Evolutionary conservation across 106 monocot species (phyloP), one percentile per base, ranked within the genome.

Genomic region (Acorus calamus): DNA sequence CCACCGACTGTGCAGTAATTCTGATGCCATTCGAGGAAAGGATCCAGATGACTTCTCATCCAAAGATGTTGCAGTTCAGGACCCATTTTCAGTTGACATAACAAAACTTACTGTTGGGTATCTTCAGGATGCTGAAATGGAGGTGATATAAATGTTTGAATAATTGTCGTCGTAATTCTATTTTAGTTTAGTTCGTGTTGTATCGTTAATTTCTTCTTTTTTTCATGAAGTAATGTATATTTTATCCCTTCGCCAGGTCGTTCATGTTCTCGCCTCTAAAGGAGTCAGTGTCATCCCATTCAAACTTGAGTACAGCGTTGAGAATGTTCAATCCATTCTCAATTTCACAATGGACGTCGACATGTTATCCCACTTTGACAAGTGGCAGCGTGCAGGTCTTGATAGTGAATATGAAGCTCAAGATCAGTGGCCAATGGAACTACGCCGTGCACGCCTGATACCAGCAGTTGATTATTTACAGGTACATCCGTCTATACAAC

Each of bases 331-430:
- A 69, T 71, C 83, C 12, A 75, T 86, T 50, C 79, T 89, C 47
- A 94, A 94, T 58, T 86, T 94, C 50, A 94, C 94, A n/a, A 89
- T 94, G 94, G 94, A 94, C 65, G 89, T 89, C 8, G 94, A 94
- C 55, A 84, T 89, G 86, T 70, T 86, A 44, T 58, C 86, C 6
- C 89, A 94, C 62, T 94, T 94, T 62, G 94, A 94, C 70, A 78
- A 71, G 42, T 94, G 94, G 94, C 94, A 94, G 50, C 73, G 89
- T 0, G 66, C 28, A 46, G 69, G 81, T 6, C 60, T 73, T 28
- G 94, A 94, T 66, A 59, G 81, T 45, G 67, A 84, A 4, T 94
- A 80, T 55, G 94, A 94, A 79, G 94, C 86, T n/a, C 89, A 89
- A 77, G 86, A 89, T 66, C 89, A 89, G 59, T 94, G 94, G 94